Evolutionary conservation across 2,329 filamentous ascomycete genomes (phyloP), one percentile per base, ranked within the genome.

Genomic region (Whalleya microplaca): DNA sequence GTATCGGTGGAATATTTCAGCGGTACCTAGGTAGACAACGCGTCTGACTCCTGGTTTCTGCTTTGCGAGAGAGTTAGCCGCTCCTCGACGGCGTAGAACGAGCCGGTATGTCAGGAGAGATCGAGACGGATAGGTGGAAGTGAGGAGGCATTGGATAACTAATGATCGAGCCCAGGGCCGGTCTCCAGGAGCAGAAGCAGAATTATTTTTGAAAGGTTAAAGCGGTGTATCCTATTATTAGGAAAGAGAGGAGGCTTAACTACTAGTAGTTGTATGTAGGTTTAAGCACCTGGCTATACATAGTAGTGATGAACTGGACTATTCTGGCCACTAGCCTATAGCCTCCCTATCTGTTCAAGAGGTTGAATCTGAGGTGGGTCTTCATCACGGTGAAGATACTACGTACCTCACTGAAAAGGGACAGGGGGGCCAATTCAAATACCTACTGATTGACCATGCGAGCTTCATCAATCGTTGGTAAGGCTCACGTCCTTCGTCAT

Each of bases 251-350:
- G 10, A 37, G 32, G 32, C 9, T 37, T 37, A 27, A 27, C 23
- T 27, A 12, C 6, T n/a, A n/a, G n/a, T n/a, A n/a, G n/a, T n/a
- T n/a, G 3, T 16, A 37, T 37, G 32, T 37, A 37, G 32, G 14
- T 37, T 37, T 16, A 37, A 12, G 32, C 32, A 37, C 32, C 14
- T 37, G 10, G 32, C 32, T 37, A 12, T 37, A 37, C 32, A 37
- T 16, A 3, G 32, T 12, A 37, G 9, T 37, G 32, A 14, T 37
- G 32, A 12, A 12, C 32, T 54, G 45, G 54, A 59, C 56, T 57
- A 56, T 57, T 63, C 57, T 45, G 41, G 59, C 53, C 55, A 48
- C 41, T 53, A 42, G 37, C 46, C 43, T 37, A n/a, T 40, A 18
- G 20, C 21, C 19, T 51, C 27, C 43, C 10, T 52, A 45, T 59